Evolutionary conservation across 108 stramenopile species (phyloP), one percentile per base, ranked within the genome.

Genomic region (Phaeodactylum tricornutum): DNA sequence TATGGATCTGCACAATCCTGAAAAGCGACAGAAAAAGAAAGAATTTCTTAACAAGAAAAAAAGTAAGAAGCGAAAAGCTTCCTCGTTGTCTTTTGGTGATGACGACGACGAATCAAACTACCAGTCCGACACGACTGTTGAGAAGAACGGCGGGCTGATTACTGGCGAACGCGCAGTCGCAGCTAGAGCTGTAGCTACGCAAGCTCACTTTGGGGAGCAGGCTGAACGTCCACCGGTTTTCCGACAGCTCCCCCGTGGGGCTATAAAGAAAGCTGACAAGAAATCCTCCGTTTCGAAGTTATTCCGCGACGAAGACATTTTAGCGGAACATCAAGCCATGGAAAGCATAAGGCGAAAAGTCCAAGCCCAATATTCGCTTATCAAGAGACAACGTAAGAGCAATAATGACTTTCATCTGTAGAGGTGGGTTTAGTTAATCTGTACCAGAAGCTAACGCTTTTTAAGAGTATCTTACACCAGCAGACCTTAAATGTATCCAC

Each of bases 211-310:
- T 32, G 43, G 46, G 2, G 73, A 72, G 27, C 73, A 72, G 55
- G 78, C 47, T 7, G 74, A 79, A 43, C 67, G 73, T 1, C 78
- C 78, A 43, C 78, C 78, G 4, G 52, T 47, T 4, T 79, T 79
- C 47, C 42, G 49, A 8, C 66, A 64, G 32, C 32, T 79, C 1
- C 78, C 78, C 19, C 57, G 78, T 4, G 74, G 74, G n/a, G 72
- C 72, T 15, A 59, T 34, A 17, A 51, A 55, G 31, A 55, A 11
- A 40, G 16, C 20, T 26, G 40, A 31, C 43, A 12, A 34, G 22
- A 7, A 31, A 22, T 17, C 14, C 50, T n/a, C n/a, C n/a, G n/a
- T n/a, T n/a, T n/a, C 30, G 29, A 21, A 29, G 28, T 26, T 21
- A 12, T 30, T 27, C 37, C 34, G 11, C 16, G 72, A 66, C 3